Evolutionary conservation across 768 basidiomycete species (phyloP).

Genomic region (Myochromella boudieri): DNA sequence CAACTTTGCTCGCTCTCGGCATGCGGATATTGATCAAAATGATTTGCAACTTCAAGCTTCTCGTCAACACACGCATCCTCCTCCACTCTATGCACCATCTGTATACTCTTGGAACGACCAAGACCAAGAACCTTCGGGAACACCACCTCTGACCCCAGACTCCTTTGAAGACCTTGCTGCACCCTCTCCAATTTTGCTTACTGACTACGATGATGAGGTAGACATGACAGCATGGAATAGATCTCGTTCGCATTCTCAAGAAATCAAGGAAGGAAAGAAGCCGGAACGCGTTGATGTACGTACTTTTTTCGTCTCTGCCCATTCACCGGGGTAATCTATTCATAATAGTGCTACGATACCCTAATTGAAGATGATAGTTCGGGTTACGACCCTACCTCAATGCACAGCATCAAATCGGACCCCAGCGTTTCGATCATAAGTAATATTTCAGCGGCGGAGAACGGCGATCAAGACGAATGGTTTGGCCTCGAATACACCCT

Average conservation of each 20-base stretch:
- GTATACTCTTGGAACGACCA: constrained; percentile 2
- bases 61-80: neutral
- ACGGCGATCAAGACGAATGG: constrained; percentile 36
- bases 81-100: constrained; percentile 5
- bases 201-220: constrained; percentile 13
- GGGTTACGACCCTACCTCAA: neutral
- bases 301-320: neutral
- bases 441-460: neutral
- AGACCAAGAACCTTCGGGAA: constrained; percentile 15
- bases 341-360: constrained; percentile 10
- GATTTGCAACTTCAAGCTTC: neutral
- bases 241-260: constrained; percentile 23
- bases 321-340: constrained; percentile 7
- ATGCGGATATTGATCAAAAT: constrained; percentile 7
- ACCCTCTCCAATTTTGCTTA: constrained; percentile 15
- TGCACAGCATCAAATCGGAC: neutral
- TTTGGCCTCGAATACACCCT: constrained; percentile 43
- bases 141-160: constrained; percentile 29
- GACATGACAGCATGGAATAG: constrained; percentile 11
- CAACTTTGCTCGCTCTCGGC: constrained; percentile 19
- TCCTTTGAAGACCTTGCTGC: constrained; percentile 14
- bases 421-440: no score
- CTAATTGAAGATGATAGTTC: constrained; percentile 19
- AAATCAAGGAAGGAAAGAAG: constrained; percentile 39
- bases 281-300: constrained; percentile 29